Evolutionary conservation across 345 rosid species (phyloP), one percentile per base, ranked within the genome.

Genomic region (Rubroshorea leprosula): DNA sequence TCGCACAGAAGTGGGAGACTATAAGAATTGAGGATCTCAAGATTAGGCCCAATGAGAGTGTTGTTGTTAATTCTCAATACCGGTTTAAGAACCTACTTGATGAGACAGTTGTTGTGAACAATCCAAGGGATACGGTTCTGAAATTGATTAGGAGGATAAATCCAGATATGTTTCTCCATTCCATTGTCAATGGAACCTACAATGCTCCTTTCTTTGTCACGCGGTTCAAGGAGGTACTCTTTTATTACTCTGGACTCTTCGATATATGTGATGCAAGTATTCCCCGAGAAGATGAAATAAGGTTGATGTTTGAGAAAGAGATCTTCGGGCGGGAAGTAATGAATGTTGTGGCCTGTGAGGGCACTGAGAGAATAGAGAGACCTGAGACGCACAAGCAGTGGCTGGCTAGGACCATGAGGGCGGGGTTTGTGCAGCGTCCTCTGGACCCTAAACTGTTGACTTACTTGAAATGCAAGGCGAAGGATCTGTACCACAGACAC

Each of bases 341-440:
- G 72, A 81, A 78, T 56, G 71, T 64, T 0, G 45, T 78, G 12
- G 83, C 83, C 0, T 81, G 78, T 15, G 86, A 81, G 63, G 83
- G 83, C 16, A 4, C 31, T 49, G 81, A 69, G 21, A 67, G 86
- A 70, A 64, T 76, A 5, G 82, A 74, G 64, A 76, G 83, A 62
- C 80, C 83, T 0, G 85, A 81, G 67, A 75, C 79, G 0, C 77
- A 77, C 60, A 81, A 72, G 79, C 83, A 81, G 62, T 75, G 85
- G 82, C 83, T 72, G 35, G 69, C 13, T 13, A 65, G 87, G 45
- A 64, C 23, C 19, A 13, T 31, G 49, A 68, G 77, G 63, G 83
- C 74, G 3, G 87, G 90, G 52, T 79, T 84, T 56, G 74, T 31
- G 70, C 71, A 70, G 63, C 78, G 66, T 17, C 74, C 80, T 0